Evolutionary conservation across 2,329 filamentous ascomycete genomes (phyloP), one percentile per base, ranked within the genome.

Genomic region (Emydomyces testavorans): DNA sequence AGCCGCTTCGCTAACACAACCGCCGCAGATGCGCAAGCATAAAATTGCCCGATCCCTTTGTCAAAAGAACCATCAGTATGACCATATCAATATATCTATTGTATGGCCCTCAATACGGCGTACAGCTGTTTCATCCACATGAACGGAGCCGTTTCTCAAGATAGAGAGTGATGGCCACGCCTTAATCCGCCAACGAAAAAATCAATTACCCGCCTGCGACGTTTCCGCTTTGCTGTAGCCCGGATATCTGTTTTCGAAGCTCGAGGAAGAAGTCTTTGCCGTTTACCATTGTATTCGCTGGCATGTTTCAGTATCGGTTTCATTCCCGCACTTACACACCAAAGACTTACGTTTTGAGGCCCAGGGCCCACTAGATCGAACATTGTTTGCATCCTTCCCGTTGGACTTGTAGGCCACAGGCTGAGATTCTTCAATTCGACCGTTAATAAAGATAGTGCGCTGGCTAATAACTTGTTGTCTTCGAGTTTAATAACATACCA

Each of bases 231-330:
- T 68, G 62, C 34, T 65, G 68, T 34, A 70, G 56, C 8, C 62
- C 55, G 1, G 66, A 60, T 10, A 72, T 58, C 52, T 73, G 70
- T 55, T 71, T 72, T 34, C 70, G 66, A 24, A 73, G 62, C 51
- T 73, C 70, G 41, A 71, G 58, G 56, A 71, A 72, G 58, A 73
- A 72, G 51, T 72, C 70, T 56, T 69, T 72, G 6, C 69, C 69
- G 50, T 65, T 71, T 3, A 63, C 65, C 70, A 72, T 72, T 1
- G 62, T 62, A 50, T 71, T 71, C 29, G 69, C 70, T 72, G 50
- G 4, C 35, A 44, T 24, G 41, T 49, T 34, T 54, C 32, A 41
- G 37, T 43, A 55, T 47, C 18, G 20, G 35, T 31, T 44, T 15
- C 37, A 20, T 32, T 21, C 15, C 35, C 45, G 24, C n/a, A 21